Conservation (phyloP, 129 eudicot genomes). For the Tanacetum coccineum region DNA sequence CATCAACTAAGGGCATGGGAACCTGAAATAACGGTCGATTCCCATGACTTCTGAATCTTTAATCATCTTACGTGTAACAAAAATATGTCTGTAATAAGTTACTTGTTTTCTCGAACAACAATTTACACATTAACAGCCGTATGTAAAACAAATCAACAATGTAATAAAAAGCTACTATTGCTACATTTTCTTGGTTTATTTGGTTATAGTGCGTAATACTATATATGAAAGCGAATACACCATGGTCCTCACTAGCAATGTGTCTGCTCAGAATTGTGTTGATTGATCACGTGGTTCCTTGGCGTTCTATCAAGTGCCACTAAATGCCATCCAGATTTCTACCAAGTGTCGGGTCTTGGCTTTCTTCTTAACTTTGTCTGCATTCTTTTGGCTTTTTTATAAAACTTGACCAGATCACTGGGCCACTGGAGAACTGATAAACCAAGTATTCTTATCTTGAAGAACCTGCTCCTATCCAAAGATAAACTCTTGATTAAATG, state of each 20-base stretch:
- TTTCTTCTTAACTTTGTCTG: neutral
- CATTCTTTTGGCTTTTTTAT: too few relatives aligned
- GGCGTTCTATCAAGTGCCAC: neutral
- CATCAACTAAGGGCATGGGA: neutral
- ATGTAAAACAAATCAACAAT: too few relatives aligned
- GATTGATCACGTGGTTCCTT: neutral
- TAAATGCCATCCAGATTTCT: neutral
- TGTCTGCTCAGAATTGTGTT: neutral
- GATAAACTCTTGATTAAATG: too few relatives aligned
- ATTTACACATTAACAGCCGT: too few relatives aligned
- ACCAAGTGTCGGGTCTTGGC: neutral
- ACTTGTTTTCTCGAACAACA: neutral
- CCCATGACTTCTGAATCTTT: neutral
- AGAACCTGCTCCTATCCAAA: too few relatives aligned
- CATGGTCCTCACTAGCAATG: neutral
- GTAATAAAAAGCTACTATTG: too few relatives aligned
- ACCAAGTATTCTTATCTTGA: too few relatives aligned
- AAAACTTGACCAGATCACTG: too few relatives aligned
- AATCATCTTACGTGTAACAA: neutral
- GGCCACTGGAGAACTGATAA: too few relatives aligned
- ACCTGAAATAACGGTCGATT: constrained; percentile 6
- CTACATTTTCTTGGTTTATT: too few relatives aligned
- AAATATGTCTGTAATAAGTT: neutral
- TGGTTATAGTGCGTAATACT: too few relatives aligned
- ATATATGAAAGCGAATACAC: too few relatives aligned